Percentiles rank a stretch among this genome's conserved stretches.
Evolutionary conservation across 169 alveolate species (phyloP).

Genomic region (Cystoisospora suis): DNA sequence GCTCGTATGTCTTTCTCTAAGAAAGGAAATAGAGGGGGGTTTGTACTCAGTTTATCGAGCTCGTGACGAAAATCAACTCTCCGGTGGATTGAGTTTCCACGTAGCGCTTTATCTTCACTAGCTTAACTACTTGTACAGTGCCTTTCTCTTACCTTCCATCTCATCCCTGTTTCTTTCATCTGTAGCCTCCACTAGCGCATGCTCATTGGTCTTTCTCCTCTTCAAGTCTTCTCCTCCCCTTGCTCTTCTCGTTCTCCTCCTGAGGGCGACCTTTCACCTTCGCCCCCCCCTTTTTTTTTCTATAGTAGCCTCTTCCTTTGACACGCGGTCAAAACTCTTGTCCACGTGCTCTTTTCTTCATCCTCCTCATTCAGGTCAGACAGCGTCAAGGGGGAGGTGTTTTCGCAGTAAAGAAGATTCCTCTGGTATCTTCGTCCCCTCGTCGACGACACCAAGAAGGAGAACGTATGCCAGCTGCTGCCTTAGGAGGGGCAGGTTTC

Average conservation of each 20-base stretch:
- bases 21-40: too few species aligned
- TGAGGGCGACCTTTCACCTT: background rate
- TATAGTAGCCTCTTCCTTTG: background rate
- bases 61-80: too few species aligned
- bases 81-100: too few species aligned
- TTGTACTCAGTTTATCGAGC: too few species aligned
- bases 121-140: too few species aligned
- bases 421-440: background rate
- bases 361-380: background rate
- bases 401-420: constrained; percentile 27
- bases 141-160: too few species aligned
- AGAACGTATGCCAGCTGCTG: background rate
- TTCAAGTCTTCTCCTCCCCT: background rate
- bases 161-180: background rate
- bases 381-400: constrained; percentile 31
- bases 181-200: background rate
- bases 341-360: background rate
- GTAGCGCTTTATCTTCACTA: too few species aligned
- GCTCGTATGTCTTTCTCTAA: too few species aligned
- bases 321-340: background rate
- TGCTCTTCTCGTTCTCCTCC: background rate
- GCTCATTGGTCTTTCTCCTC: background rate
- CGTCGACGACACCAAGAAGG: background rate
- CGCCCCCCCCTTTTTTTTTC: background rate
- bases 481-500: background rate